Conservation (phyloP, 306 rosid species). For the Astragalus membranaceus region DNA sequence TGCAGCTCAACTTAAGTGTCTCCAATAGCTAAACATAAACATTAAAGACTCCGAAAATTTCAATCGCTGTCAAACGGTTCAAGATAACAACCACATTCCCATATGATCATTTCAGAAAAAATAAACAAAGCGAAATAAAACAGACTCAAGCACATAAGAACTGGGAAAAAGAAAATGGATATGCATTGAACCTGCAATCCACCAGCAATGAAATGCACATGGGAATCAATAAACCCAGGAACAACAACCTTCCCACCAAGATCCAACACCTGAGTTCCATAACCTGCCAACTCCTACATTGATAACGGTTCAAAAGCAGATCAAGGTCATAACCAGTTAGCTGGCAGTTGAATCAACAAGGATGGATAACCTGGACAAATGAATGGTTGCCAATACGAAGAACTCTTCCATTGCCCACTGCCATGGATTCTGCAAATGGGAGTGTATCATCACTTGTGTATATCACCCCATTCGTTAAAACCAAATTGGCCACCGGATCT, state of each 20-base stretch:
- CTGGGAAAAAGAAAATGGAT: background rate
- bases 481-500: constrained; percentile 47
- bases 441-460: constrained; percentile 62
- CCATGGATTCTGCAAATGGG: constrained; percentile 72
- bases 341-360: no score
- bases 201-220: constrained; percentile 58
- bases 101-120: background rate
- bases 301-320: background rate
- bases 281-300: constrained; percentile 58
- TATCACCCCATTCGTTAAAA: constrained; percentile 51
- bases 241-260: constrained; percentile 69
- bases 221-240: constrained; percentile 84
- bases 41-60: background rate
- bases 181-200: constrained; percentile 59
- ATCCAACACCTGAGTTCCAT: constrained; percentile 51
- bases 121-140: background rate
- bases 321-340: background rate
- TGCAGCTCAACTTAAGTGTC: background rate
- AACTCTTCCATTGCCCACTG: constrained; percentile 52
- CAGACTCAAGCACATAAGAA: background rate
- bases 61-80: background rate
- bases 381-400: constrained; percentile 60
- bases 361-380: constrained; percentile 41
- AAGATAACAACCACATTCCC: background rate
- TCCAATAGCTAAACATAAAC: background rate